A percentile compares a stretch with the other conserved stretches of the same genome.
These are phyloP conservation scores for Cyclotella baltica DNA, from an alignment of 108 stramenopile species.

Conservation along the genomic window DNA sequence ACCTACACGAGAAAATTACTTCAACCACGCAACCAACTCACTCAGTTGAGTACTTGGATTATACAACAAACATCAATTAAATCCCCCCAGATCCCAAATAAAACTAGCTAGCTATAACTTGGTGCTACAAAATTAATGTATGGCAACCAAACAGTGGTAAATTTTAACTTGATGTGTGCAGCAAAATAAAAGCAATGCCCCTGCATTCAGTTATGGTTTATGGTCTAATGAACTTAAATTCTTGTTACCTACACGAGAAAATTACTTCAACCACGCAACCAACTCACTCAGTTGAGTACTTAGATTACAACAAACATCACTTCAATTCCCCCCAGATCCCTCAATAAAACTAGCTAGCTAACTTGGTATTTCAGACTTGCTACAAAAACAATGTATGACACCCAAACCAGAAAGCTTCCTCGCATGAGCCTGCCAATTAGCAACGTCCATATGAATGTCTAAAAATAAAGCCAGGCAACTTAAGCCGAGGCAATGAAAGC, in stretches of 20 bases:
- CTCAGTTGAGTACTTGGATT: slow-evolving; percentile 5
- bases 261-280: slow-evolving; percentile 5
- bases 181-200: too few relatives aligned
- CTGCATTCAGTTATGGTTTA: too few relatives aligned
- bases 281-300: slow-evolving; percentile 9
- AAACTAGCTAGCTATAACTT: background rate
- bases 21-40: slow-evolving; percentile 13
- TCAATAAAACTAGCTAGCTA: background rate
- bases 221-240: slow-evolving; percentile 2
- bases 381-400: background rate
- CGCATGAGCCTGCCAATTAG: background rate
- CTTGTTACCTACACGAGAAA: slow-evolving; percentile 13
- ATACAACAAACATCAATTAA: background rate
- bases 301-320: background rate
- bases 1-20: slow-evolving; percentile 7
- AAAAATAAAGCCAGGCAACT: background rate
- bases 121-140: background rate
- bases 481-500: slow-evolving; percentile 57
- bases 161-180: too few relatives aligned
- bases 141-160: too few relatives aligned
- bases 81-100: too few relatives aligned
- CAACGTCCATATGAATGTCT: background rate
- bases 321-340: too few relatives aligned
- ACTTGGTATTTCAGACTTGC: background rate
- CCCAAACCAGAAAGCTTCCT: background rate